Evolutionary conservation across 768 basidiomycete genomes (phyloP).

Genomic region (Agrocybe pediades): DNA sequence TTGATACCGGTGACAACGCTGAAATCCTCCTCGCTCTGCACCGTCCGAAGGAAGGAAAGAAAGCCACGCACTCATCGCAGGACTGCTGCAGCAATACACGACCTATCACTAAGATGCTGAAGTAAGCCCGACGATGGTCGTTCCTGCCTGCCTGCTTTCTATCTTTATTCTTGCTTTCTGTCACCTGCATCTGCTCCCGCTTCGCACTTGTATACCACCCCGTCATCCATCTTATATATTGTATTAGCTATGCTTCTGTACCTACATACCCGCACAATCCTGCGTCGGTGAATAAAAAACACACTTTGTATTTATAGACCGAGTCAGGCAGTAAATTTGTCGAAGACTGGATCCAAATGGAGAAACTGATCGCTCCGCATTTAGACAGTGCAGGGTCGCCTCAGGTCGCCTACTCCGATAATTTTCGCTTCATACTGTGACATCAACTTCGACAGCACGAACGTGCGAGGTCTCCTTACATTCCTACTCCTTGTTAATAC

Average conservation of each 20-base stretch:
- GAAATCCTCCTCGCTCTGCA: conserved; percentile 69
- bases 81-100: conserved; percentile 28
- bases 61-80: conserved; percentile 31
- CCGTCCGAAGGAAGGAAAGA: conserved; percentile 21
- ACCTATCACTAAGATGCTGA: conserved; percentile 39
- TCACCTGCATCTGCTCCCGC: neutral
- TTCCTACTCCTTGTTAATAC: conserved; percentile 16
- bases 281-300: neutral
- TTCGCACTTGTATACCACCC: conserved; percentile 16
- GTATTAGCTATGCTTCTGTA: conserved; percentile 4
- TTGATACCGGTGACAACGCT: conserved; percentile 70
- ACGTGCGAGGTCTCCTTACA: conserved; percentile 32
- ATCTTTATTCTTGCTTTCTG: conserved; percentile 18
- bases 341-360: conserved; percentile 13
- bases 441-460: conserved; percentile 21
- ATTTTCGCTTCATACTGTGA: conserved; percentile 7
- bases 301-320: conserved; percentile 1
- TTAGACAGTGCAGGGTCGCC: neutral
- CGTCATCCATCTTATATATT: conserved; percentile 18
- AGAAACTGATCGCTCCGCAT: conserved; percentile 7
- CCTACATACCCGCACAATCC: neutral
- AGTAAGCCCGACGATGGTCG: conserved; percentile 12
- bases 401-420: conserved; percentile 2
- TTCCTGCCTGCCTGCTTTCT: neutral
- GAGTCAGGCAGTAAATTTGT: conserved; percentile 4